Evolutionary conservation across 768 basidiomycete species (phyloP).

Genomic region (Austroboletus eburneus): DNA sequence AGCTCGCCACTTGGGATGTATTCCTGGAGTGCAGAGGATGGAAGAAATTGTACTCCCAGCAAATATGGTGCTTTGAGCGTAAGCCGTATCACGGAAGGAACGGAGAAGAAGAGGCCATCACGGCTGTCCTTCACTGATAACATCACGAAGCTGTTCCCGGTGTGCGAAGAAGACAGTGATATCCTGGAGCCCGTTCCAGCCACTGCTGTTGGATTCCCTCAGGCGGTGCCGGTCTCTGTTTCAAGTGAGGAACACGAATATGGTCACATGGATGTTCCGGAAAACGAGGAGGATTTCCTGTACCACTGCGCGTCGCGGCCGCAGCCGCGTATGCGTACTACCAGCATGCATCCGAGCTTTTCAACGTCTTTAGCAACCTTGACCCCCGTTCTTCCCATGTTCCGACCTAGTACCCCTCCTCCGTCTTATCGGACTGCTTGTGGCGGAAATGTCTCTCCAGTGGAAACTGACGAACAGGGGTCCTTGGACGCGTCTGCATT

Average conservation of each 20-base stretch:
- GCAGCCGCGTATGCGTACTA: constrained; percentile 25
- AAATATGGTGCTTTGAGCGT: constrained; percentile 18
- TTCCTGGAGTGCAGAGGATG: constrained; percentile 38
- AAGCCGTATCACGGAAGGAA: constrained; percentile 11
- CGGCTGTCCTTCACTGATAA: constrained; percentile 17
- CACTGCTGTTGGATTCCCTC: constrained; percentile 22
- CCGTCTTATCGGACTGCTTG: constrained; percentile 21
- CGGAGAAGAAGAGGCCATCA: constrained; percentile 11
- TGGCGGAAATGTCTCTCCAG: background rate
- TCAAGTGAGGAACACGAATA: background rate
- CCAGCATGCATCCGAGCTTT: constrained; percentile 23
- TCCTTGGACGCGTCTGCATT: constrained; percentile 23
- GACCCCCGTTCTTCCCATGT: constrained; percentile 15
- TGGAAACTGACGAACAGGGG: constrained; percentile 1
- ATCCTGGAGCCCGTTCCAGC: constrained; percentile 6
- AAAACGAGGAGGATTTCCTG: constrained; percentile 24
- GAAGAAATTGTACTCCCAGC: constrained; percentile 18
- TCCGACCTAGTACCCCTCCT: constrained; percentile 24
- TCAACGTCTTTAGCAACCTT: constrained; percentile 5
- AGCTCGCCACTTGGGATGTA: constrained; percentile 48
- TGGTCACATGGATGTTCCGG: constrained; percentile 1
- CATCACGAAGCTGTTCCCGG: constrained; percentile 25
- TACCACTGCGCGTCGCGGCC: constrained; percentile 15
- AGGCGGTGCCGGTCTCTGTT: background rate
- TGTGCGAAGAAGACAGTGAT: constrained; percentile 32